Evolutionary conservation across 805 yeast species (phyloP).

Genomic region (Saturnispora ahearnii): DNA sequence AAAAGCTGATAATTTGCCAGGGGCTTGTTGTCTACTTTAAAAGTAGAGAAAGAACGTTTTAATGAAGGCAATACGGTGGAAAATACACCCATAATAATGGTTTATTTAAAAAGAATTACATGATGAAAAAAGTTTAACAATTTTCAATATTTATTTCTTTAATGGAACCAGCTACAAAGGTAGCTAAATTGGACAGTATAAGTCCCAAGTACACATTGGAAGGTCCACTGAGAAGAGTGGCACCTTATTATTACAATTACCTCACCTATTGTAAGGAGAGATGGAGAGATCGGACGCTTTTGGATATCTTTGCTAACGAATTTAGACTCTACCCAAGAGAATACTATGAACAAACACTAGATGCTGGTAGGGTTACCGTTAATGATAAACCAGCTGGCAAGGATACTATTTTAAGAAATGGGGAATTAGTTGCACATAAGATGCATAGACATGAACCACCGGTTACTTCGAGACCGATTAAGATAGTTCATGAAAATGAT

Average conservation of each 20-base stretch:
- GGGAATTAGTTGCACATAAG: slow-evolving; percentile 72
- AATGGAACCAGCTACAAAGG: slow-evolving; percentile 5
- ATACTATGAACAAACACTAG: slow-evolving; percentile 50
- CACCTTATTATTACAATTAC: slow-evolving; percentile 84
- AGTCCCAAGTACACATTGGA: slow-evolving; percentile 38
- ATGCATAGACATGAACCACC: slow-evolving; percentile 90
- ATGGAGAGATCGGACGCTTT: slow-evolving; percentile 77
- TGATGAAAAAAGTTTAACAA: not conserved
- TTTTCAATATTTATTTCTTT: not conserved
- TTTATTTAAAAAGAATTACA: not conserved
- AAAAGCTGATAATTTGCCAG: slow-evolving; percentile 21
- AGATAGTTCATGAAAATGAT: slow-evolving; percentile 65
- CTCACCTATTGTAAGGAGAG: slow-evolving; percentile 84
- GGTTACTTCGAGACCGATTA: slow-evolving; percentile 50
- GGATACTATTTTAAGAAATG: slow-evolving; percentile 64
- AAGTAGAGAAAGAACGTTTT: slow-evolving; percentile 15
- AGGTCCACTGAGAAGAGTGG: slow-evolving; percentile 58
- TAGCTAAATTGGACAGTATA: slow-evolving; percentile 3
- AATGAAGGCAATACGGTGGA: not conserved
- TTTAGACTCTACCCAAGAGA: slow-evolving; percentile 69
- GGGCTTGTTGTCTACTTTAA: slow-evolving; percentile 21
- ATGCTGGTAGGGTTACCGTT: slow-evolving; percentile 63
- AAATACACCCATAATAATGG: slow-evolving; percentile 2
- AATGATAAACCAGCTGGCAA: slow-evolving; percentile 55
- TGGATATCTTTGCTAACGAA: slow-evolving; percentile 77